A percentile compares a stretch with the other conserved stretches of the same genome.
phyloP scores from a whole-genome alignment of 345 rosid species.

The Moricandia moricandioides region DNA sequence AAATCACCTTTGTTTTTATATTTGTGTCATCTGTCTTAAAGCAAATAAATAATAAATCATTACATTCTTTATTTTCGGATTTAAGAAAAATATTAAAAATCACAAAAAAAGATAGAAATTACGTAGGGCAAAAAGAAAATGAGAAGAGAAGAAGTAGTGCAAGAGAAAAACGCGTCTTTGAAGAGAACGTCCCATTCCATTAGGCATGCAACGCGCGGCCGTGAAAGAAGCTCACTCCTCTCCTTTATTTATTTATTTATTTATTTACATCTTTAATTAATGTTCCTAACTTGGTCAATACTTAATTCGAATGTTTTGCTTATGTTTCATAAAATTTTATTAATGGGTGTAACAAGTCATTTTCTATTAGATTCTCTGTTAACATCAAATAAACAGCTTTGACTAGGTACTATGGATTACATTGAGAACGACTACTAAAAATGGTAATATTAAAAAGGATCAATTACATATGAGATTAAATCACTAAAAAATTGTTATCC shows the following conservation, averaged over 20 bases:
- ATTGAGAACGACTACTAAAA: background rate
- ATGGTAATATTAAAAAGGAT: background rate
- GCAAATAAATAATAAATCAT: background rate
- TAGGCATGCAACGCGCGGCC: constrained; percentile 40
- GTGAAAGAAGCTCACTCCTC: constrained; percentile 38
- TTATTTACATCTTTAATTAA: background rate
- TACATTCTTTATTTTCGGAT: background rate
- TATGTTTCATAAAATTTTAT: constrained; percentile 10
- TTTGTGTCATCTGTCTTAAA: background rate
- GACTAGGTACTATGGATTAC: constrained; percentile 7
- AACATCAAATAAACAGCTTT: constrained; percentile 17
- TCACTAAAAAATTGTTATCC: background rate
- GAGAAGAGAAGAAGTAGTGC: constrained; percentile 2
- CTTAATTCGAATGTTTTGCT: constrained; percentile 3
- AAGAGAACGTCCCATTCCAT: constrained; percentile 39
- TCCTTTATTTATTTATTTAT: background rate
- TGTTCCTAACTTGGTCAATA: background rate
- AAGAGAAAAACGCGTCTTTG: constrained; percentile 33
- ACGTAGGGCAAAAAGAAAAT: constrained; percentile 21
- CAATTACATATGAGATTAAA: background rate
- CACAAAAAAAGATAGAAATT: constrained; percentile 30
- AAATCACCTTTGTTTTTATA: constrained; percentile 3
- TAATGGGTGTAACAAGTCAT: constrained; percentile 21
- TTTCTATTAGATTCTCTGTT: constrained; percentile 31
- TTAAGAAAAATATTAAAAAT: background rate